phyloP scores from a whole-genome alignment of 1,284 basidiomycete species.

The Exobasidium cylindrosporum region DNA sequence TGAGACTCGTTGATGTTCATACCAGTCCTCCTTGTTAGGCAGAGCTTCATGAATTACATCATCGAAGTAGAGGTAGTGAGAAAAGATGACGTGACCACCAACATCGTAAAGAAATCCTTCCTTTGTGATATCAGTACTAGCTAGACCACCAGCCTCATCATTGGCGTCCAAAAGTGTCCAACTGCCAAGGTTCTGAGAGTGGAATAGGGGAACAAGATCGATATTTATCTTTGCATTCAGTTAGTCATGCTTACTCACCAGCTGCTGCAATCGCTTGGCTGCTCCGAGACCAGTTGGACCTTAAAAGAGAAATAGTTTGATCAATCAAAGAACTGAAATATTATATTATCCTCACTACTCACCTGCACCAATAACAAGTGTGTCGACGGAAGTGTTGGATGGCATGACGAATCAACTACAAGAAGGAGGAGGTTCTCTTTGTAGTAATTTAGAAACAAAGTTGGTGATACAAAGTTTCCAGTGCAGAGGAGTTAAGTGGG shows the following conservation, averaged over 20 bases:
- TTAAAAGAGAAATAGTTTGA: neutral
- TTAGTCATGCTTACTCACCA: constrained; percentile 22
- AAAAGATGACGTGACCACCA: constrained; percentile 62
- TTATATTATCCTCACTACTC: constrained; percentile 6
- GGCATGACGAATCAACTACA: neutral
- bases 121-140: constrained; percentile 59
- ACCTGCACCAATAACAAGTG: constrained; percentile 54
- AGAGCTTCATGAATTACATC: constrained; percentile 60
- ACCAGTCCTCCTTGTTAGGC: constrained; percentile 59
- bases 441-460: too few relatives aligned
- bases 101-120: constrained; percentile 63
- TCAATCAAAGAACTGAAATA: neutral
- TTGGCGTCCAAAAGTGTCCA: constrained; percentile 59
- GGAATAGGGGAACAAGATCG: neutral
- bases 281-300: constrained; percentile 60
- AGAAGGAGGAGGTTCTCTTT: too few relatives aligned
- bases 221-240: constrained; percentile 1
- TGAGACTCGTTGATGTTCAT: constrained; percentile 60
- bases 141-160: constrained; percentile 59
- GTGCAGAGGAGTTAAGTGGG: too few relatives aligned
- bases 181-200: constrained; percentile 53
- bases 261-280: constrained; percentile 60
- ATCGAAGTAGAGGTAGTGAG: constrained; percentile 62
- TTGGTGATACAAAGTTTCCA: too few relatives aligned
- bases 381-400: constrained; percentile 35